A percentile compares a stretch with the other conserved stretches of the same genome.
These are phyloP conservation scores for Botrytis squamosa DNA, from an alignment of 2,329 filamentous ascomycete genomes.

Conservation along the genomic window DNA sequence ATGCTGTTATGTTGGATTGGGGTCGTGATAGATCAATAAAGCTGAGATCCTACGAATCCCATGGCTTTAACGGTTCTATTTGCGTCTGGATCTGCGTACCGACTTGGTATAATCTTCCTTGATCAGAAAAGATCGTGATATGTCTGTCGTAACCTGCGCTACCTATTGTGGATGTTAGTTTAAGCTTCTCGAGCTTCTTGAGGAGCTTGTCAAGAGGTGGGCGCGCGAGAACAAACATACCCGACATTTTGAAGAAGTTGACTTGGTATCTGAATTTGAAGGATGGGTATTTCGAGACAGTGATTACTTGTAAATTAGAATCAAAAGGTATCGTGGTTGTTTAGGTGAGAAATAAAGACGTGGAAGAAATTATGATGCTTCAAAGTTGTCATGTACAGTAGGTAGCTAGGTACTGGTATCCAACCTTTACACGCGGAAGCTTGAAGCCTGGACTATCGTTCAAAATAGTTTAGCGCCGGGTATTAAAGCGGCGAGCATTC, in stretches of 20 bases:
- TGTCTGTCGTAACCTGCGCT: slow-evolving; percentile 95
- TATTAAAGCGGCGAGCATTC: slow-evolving; percentile 18
- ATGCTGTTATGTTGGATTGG: slow-evolving; percentile 19
- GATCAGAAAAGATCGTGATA: slow-evolving; percentile 99
- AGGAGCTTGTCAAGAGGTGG: slow-evolving; percentile 22
- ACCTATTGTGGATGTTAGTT: slow-evolving; percentile 50
- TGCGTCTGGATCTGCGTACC: slow-evolving; percentile 59
- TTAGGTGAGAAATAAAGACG: not conserved
- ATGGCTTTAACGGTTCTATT: slow-evolving; percentile 20
- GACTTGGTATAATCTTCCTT: slow-evolving; percentile 98
- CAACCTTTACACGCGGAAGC: slow-evolving; percentile 21
- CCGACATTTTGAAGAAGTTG: slow-evolving; percentile 40
- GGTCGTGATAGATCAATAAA: slow-evolving; percentile 16
- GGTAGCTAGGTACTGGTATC: slow-evolving; percentile 3
- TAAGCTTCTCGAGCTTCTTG: slow-evolving; percentile 17
- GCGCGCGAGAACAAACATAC: slow-evolving; percentile 35
- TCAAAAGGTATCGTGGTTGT: not conserved
- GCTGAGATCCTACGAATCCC: slow-evolving; percentile 24
- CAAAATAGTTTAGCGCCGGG: slow-evolving; percentile 17
- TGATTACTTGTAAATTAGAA: not conserved
- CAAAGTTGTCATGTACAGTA: slow-evolving; percentile 17
- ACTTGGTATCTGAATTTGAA: not conserved
- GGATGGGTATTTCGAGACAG: not conserved
- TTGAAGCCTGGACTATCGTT: slow-evolving; percentile 21
- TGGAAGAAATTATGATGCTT: slow-evolving; percentile 13